phyloP scores from a whole-genome alignment of 2,329 filamentous ascomycete genomes.

The Epicoccum nigrum region DNA sequence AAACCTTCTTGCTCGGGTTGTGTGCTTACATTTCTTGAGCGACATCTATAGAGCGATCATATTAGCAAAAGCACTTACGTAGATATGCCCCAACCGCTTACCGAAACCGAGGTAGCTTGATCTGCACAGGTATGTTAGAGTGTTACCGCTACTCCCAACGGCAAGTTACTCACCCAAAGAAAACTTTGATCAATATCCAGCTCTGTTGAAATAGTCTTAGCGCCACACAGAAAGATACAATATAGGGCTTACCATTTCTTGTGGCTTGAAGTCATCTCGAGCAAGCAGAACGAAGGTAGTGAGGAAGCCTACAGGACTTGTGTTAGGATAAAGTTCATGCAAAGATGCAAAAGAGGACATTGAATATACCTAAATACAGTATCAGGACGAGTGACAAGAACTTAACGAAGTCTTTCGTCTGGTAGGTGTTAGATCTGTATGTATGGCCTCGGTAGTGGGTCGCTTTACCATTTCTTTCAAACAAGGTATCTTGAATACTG shows the following conservation, averaged over 20 bases:
- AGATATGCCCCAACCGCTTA: slow-evolving; percentile 47
- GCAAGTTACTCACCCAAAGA: slow-evolving; percentile 64
- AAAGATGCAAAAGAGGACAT: no score
- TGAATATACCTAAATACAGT: slow-evolving; percentile 78
- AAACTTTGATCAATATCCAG: slow-evolving; percentile 79
- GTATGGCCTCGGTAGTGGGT: background rate
- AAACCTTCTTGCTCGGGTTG: background rate
- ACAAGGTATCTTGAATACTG: slow-evolving; percentile 71
- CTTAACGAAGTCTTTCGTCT: slow-evolving; percentile 86
- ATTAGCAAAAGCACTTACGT: slow-evolving; percentile 25
- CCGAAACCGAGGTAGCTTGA: slow-evolving; percentile 75
- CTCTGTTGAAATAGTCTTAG: slow-evolving; percentile 49
- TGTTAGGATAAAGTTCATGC: background rate
- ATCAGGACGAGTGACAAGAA: slow-evolving; percentile 80
- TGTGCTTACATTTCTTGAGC: slow-evolving; percentile 52
- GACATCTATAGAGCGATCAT: slow-evolving; percentile 45
- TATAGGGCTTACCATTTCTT: slow-evolving; percentile 60
- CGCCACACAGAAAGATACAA: background rate
- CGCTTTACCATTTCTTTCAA: slow-evolving; percentile 80
- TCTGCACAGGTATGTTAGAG: slow-evolving; percentile 23
- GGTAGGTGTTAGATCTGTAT: slow-evolving; percentile 12
- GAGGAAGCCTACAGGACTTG: slow-evolving; percentile 67
- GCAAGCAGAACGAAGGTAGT: slow-evolving; percentile 83
- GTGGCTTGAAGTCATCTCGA: slow-evolving; percentile 69
- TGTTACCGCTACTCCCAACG: background rate